phyloP scores from a whole-genome alignment of 2,329 filamentous ascomycete species.

The Sarocladiaceae sp. region DNA sequence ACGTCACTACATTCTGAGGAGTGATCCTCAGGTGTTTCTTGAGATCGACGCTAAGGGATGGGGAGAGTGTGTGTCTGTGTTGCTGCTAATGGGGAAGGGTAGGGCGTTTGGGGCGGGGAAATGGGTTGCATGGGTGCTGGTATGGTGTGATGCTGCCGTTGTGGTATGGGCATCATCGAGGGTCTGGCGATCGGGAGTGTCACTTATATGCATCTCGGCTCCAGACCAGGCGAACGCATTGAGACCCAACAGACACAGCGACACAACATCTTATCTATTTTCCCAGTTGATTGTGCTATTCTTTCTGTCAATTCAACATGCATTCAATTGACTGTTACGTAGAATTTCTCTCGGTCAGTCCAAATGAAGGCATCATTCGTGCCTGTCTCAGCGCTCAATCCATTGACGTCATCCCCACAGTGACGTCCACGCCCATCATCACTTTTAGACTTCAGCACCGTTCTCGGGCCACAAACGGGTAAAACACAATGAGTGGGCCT shows the following conservation, averaged over 20 bases:
- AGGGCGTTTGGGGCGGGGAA: not conserved
- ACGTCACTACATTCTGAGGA: no score
- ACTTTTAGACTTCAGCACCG: not conserved
- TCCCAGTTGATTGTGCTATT: no score
- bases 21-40: not conserved
- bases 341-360: no score
- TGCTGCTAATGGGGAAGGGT: no score
- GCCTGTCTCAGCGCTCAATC: not conserved
- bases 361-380: not conserved
- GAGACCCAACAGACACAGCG: no score
- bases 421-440: conserved; percentile 3
- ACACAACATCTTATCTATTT: no score
- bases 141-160: conserved; percentile 1
- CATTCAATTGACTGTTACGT: no score
- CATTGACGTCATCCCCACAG: conserved; percentile 7
- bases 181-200: conserved; percentile 5
- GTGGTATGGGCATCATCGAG: conserved; percentile 8
- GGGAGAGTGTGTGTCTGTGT: no score
- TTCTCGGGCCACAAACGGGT: not conserved
- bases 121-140: not conserved
- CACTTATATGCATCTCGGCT: no score
- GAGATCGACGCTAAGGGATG: conserved; percentile 4
- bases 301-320: no score
- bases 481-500: no score
- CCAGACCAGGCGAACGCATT: no score